Base-by-base conservation (phyloP, 2,329 filamentous ascomycete genomes). In the Dactylonectria macrodidyma region DNA sequence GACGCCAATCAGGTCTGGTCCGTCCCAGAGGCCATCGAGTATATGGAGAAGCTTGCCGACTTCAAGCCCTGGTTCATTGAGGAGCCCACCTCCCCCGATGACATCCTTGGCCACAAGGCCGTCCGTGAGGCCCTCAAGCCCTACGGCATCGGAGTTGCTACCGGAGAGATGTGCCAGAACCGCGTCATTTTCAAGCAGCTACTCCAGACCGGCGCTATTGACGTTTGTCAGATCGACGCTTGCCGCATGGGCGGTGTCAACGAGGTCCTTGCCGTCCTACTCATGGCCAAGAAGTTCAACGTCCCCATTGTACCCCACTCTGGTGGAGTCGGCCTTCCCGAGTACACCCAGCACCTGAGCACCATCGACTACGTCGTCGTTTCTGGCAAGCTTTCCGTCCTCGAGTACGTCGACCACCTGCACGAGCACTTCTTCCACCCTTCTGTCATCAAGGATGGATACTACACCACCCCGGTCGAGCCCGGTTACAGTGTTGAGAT, bases 91-190 rank as follows among this genome's bases (percentile, higher is more conserved):
- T 94, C 91, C 24, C 95, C 95, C 12, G 95, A 97, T 78, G 95
- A 97, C 79, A 91, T 97, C 66, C 90, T 96, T 62, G 95, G 95
- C 66, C 95, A 97, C 87, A 93, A 93, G 78, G 92, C 93, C 3
- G 91, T 97, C 75, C 90, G 93, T 59, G 92, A 95, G 69, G 94
- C 94, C 4, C 90, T 97, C 11, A 87, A 88, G 75, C 90, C 92
- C 0, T 85, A 90, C 77, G 89, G 89, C 65, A 94, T 97, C 75
- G 93, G 93, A 66, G 95, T 97, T 5, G 95, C 95, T 8, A 97
- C 95, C 0, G 95, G 95, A 70, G 95, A 97, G 84, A 97, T 97
- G 94, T 96, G 94, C 84, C 95, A 97, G 85, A 97, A 97, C 85
- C 91, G 95, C 46, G 93, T 97, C 72, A 90, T 97, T 76, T 97